Percentiles rank a stretch among this genome's conserved stretches.
Conservation (phyloP, 2,329 filamentous ascomycete species). For the Paecilomyces sp. region DNA sequence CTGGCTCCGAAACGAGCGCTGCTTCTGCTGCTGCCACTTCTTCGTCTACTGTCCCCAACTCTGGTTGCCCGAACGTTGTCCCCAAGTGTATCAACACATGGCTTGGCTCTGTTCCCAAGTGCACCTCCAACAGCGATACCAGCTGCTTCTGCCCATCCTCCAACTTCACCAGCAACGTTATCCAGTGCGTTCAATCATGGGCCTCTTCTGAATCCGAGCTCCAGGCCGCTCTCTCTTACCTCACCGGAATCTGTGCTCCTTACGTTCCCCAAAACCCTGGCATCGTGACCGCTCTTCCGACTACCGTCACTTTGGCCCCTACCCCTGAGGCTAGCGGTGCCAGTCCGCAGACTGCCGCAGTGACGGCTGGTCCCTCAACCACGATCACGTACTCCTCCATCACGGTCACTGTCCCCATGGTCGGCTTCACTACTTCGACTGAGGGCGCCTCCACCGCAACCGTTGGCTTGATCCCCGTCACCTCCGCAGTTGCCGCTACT, state of each 20-base stretch:
- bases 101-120: conserved; percentile 61
- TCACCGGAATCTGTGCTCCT: conserved; percentile 83
- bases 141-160: conserved; percentile 80
- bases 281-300: conserved; percentile 68
- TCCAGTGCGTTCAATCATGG: conserved; percentile 73
- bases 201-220: conserved; percentile 60
- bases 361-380: conserved; percentile 24
- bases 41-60: conserved; percentile 17
- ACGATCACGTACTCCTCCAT: conserved; percentile 35
- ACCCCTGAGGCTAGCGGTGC: conserved; percentile 33
- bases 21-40: background rate
- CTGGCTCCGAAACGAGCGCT: conserved; percentile 1
- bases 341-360: background rate
- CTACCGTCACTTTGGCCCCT: conserved; percentile 47
- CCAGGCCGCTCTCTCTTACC: conserved; percentile 67
- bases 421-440: conserved; percentile 33
- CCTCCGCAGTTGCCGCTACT: conserved; percentile 4
- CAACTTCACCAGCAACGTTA: conserved; percentile 71
- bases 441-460: conserved; percentile 16
- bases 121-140: conserved; percentile 75
- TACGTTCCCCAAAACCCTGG: conserved; percentile 72
- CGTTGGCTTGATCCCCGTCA: conserved; percentile 24
- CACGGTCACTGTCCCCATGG: conserved; percentile 39
- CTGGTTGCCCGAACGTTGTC: conserved; percentile 59
- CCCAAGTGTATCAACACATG: conserved; percentile 91